A percentile compares a stretch with the other conserved stretches of the same genome.
Evolutionary conservation across 768 basidiomycete genomes (phyloP).

Genomic region (Pholiota microspora): DNA sequence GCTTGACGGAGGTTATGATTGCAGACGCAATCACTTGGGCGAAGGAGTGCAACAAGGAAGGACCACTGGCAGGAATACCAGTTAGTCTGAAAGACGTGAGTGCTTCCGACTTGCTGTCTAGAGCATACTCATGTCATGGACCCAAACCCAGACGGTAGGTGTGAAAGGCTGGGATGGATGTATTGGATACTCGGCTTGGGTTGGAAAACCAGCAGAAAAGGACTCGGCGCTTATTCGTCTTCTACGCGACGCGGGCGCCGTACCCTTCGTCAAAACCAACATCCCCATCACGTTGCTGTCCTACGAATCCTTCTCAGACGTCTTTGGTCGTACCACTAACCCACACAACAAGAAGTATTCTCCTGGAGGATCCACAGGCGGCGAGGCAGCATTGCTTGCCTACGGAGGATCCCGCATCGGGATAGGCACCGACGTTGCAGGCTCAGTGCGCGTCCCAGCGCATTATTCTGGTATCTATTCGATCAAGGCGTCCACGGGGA

Average conservation of each 20-base stretch:
- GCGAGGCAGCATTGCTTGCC: slow-evolving; percentile 64
- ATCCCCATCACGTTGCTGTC: slow-evolving; percentile 57
- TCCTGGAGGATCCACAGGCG: slow-evolving; percentile 69
- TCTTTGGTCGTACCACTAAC: slow-evolving; percentile 60
- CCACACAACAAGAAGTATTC: slow-evolving; percentile 54
- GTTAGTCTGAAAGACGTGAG: slow-evolving; percentile 55
- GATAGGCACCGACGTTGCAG: slow-evolving; percentile 69
- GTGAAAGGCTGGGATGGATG: slow-evolving; percentile 56
- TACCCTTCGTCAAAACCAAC: slow-evolving; percentile 70
- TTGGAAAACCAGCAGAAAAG: slow-evolving; percentile 39
- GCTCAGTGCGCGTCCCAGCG: slow-evolving; percentile 64
- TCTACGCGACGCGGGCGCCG: slow-evolving; percentile 58
- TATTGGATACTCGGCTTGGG: slow-evolving; percentile 56
- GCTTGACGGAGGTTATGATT: slow-evolving; percentile 60
- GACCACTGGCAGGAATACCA: slow-evolving; percentile 58
- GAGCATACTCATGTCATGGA: background rate
- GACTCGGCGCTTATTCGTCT: slow-evolving; percentile 53
- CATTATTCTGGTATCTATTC: slow-evolving; percentile 64
- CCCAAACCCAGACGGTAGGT: slow-evolving; percentile 37
- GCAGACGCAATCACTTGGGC: slow-evolving; percentile 33
- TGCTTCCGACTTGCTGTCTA: slow-evolving; percentile 8
- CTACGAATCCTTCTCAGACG: slow-evolving; percentile 54
- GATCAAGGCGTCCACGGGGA: slow-evolving; percentile 48
- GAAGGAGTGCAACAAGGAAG: slow-evolving; percentile 30
- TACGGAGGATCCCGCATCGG: slow-evolving; percentile 59